phyloP scores from a whole-genome alignment of 495 filamentous ascomycete species.

The Chaetomium tenue region DNA sequence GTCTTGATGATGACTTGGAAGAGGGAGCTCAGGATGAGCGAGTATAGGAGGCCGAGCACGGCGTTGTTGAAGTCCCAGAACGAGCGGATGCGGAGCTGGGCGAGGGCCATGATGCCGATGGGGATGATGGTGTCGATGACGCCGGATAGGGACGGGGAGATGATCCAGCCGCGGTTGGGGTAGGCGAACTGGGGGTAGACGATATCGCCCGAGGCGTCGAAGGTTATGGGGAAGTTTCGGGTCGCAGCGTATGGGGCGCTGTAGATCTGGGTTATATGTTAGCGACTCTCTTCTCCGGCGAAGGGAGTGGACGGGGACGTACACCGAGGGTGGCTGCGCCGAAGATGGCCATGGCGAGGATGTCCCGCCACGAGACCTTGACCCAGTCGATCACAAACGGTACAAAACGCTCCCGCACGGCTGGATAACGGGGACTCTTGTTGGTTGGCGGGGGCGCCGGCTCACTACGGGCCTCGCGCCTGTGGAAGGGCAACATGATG shows the following conservation, averaged over 20 bases:
- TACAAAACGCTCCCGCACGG: background rate
- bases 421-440: background rate
- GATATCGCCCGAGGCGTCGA: conserved; percentile 56
- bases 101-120: conserved; percentile 54
- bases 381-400: conserved; percentile 45
- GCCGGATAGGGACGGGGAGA: conserved; percentile 60
- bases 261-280: conserved; percentile 47
- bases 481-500: conserved; percentile 19
- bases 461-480: conserved; percentile 7
- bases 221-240: conserved; percentile 26
- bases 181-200: conserved; percentile 62
- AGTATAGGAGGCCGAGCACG: conserved; percentile 59
- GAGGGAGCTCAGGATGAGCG: conserved; percentile 56
- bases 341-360: conserved; percentile 56
- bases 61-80: conserved; percentile 70
- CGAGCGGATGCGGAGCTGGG: conserved; percentile 59
- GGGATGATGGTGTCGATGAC: conserved; percentile 56
- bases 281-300: background rate
- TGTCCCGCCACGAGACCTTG: conserved; percentile 56
- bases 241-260: conserved; percentile 57
- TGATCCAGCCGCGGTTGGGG: conserved; percentile 59
- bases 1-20: conserved; percentile 50
- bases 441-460: background rate
- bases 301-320: conserved; percentile 27
- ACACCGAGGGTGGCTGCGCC: conserved; percentile 59